Evolutionary conservation across 148 eudicot genomes (phyloP).

Genomic region (Chenopodium suecicum): DNA sequence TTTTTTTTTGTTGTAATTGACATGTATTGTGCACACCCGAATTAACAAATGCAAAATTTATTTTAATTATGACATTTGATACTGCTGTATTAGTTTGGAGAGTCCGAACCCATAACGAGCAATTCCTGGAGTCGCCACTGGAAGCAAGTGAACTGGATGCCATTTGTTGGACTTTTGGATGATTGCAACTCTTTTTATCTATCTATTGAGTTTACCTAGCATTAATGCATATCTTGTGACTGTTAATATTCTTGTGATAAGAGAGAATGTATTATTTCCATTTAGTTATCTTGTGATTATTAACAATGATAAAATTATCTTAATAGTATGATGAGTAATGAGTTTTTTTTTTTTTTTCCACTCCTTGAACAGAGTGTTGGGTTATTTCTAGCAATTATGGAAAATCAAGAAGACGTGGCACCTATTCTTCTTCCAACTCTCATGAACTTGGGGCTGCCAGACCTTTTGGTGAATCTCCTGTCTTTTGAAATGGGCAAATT

Average conservation of each 20-base stretch:
- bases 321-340: not conserved
- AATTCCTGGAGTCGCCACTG: too few relatives aligned
- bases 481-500: constrained; percentile 70
- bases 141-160: not conserved
- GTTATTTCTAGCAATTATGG: constrained; percentile 66
- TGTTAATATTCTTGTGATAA: not conserved
- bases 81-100: too few relatives aligned
- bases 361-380: constrained; percentile 55
- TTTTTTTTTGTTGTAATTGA: too few relatives aligned
- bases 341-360: constrained; percentile 6
- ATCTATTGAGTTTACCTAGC: not conserved
- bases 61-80: too few relatives aligned
- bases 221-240: not conserved
- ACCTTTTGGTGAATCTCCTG: constrained; percentile 66
- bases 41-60: too few relatives aligned
- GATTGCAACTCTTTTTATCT: not conserved
- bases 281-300: not conserved
- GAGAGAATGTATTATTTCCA: not conserved
- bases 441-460: constrained; percentile 67
- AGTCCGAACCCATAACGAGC: too few relatives aligned
- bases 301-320: not conserved
- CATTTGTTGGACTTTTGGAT: not conserved
- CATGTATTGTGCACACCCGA: too few relatives aligned
- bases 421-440: constrained; percentile 57
- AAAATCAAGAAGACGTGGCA: constrained; percentile 54